Conservation (phyloP, 768 basidiomycete genomes). For the Daedaleopsis nitida region DNA sequence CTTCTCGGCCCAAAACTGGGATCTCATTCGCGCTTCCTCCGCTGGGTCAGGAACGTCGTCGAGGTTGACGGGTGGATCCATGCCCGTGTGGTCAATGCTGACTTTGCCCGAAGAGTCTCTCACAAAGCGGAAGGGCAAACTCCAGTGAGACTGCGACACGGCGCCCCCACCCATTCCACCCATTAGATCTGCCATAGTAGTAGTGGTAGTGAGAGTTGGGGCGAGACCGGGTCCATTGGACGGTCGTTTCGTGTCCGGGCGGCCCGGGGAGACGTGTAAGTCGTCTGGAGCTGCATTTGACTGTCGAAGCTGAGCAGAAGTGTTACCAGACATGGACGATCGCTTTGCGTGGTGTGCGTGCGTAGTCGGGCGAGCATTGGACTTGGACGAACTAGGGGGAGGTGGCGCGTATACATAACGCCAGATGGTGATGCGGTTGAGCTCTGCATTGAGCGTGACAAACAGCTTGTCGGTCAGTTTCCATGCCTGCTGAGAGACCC, state of each 20-base stretch:
- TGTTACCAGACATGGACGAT: slow-evolving; percentile 20
- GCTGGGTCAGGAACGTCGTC: slow-evolving; percentile 24
- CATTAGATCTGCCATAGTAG: slow-evolving; percentile 49
- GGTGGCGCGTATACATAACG: slow-evolving; percentile 56
- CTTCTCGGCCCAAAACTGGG: slow-evolving; percentile 73
- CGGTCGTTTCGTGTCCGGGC: slow-evolving; percentile 35
- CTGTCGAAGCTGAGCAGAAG: slow-evolving; percentile 17
- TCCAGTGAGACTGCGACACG: slow-evolving; percentile 17
- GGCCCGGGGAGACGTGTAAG: slow-evolving; percentile 12
- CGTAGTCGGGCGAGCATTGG: slow-evolving; percentile 17
- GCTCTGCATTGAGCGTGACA: slow-evolving; percentile 61
- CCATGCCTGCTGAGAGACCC: slow-evolving; percentile 50
- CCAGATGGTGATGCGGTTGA: slow-evolving; percentile 64
- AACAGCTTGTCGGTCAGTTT: slow-evolving; percentile 49
- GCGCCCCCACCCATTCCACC: slow-evolving; percentile 21
- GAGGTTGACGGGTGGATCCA: slow-evolving; percentile 1
- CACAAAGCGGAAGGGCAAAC: slow-evolving; percentile 9
- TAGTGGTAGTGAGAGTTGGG: slow-evolving; percentile 51
- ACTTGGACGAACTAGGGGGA: slow-evolving; percentile 41
- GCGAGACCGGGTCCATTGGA: slow-evolving; percentile 55
- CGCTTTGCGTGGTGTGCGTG: slow-evolving; percentile 23
- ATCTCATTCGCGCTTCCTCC: slow-evolving; percentile 48
- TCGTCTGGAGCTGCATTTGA: slow-evolving; percentile 18
- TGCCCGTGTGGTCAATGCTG: slow-evolving; percentile 3
- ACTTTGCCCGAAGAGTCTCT: slow-evolving; percentile 14